Evolutionary conservation across 768 basidiomycete genomes (phyloP), one percentile per base, ranked within the genome.

Genomic region (Austroboletus eburneus): DNA sequence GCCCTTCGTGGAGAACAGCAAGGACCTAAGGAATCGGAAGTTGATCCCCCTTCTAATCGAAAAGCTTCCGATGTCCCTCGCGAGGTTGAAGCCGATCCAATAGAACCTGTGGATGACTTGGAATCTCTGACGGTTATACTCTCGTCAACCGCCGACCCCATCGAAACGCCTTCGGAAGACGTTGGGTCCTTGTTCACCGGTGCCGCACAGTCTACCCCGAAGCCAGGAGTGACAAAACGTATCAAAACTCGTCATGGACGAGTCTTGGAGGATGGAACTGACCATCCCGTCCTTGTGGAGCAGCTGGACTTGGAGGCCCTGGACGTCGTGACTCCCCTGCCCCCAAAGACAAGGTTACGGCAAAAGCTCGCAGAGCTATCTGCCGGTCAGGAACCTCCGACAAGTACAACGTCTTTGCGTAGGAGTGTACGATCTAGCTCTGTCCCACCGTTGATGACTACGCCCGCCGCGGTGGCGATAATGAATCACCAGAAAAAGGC

Each of bases 191-290:
- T 42, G 21, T 41, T 43, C 43, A 8, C 43, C 20, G 29, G 33
- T 9, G 17, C 17, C 8, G 37, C 46, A 40, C 59, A 46, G 16
- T 49, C 54, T 18, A 62, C 57, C 1, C 62, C 65, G 45, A 65
- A 61, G 17, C 63, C 65, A 5, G 68, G 71, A 9, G 59, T 72
- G 10, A 47, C 66, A 13, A 68, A 65, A 38, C 67, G 71, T 40
- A 76, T 74, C 68, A 77, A 69, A 63, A 63, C 66, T 39, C 69
- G 74, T 16, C 50, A 59, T 39, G 72, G 72, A 1, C 66, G 59
- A 43, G 46, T 63, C 29, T 59, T 50, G n/a, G 48, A 57, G 43
- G 48, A 50, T 34, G 58, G 48, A 23, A 47, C 45, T n/a, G 61
- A 68, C 42, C 44, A 9, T 1, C 63, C 63, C 21, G 48, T 63